Base-by-base conservation (phyloP, 2,329 filamentous ascomycete species). In the Tricladium varicosporioides region DNA sequence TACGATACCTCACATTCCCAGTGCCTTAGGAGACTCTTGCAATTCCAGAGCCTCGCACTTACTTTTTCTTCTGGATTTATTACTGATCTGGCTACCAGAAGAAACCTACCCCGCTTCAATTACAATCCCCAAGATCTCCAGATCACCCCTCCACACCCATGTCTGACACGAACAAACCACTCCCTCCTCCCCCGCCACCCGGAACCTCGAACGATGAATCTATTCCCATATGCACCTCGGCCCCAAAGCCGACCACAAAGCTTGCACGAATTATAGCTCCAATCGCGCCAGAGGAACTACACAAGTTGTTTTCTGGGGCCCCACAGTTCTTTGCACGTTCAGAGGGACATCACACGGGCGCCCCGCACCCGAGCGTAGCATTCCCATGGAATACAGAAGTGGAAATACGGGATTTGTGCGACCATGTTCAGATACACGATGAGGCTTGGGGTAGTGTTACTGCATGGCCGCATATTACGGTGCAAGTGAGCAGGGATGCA, bases 301-400 rank as follows among this genome's bases (percentile, higher is more conserved):
- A 86, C 72, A 83, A 84, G 71, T 79, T 90, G 66, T 91, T 90
- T 75, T 88, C 86, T 22, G 87, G 87, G n/a, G 87, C 87, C 45
- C 87, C 87, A 61, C 86, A 89, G 69, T 90, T 87, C 74, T 85
- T 84, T 70, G 80, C 83, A 63, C 79, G 82, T 52, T 80, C 78
- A 57, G 80, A 84, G 64, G 80, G 81, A 42, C 81, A 85, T 69
- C 81, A 78, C 68, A 80, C 78, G 57, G 83, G 79, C 51, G 81
- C 83, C 40, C 81, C 82, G 18, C 80, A 84, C 64, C 85, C 86
- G 18, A 83, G 78, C 49, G 84, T 86, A 27, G 82, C 83, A 40
- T 89, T 85, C 67, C 86, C 86, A 1, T 89, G 85, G 80, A 83
- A 89, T 69, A 78, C 82, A 60, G 76, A 80, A 60, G 71, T 87